Conservation (phyloP, 805 yeast species). For the Monosporozyma servazzii region DNA sequence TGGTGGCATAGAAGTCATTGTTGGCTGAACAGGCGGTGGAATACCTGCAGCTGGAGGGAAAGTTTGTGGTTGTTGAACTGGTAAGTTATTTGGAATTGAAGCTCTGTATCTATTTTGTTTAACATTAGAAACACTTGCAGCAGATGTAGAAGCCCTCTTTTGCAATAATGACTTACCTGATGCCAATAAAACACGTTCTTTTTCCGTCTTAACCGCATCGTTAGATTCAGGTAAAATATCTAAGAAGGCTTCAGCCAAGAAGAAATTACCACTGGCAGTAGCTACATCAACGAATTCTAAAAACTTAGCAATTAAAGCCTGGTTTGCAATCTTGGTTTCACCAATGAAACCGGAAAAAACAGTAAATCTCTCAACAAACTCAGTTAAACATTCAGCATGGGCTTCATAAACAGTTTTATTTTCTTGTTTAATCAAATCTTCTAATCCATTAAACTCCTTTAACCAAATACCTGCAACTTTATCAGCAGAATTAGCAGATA, state of each 20-base stretch:
- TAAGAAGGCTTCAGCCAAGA: conserved; percentile 65
- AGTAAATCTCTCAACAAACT: conserved; percentile 75
- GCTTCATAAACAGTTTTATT: conserved; percentile 66
- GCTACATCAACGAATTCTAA: conserved; percentile 76
- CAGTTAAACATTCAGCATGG: conserved; percentile 69
- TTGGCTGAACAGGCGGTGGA: not conserved
- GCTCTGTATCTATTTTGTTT: conserved; percentile 3
- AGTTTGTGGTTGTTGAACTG: not conserved
- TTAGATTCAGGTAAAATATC: conserved; percentile 62
- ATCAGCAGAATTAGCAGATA: conserved; percentile 74
- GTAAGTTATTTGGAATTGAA: not conserved
- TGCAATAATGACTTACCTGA: conserved; percentile 30
- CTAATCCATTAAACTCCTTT: conserved; percentile 50
- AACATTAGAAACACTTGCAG: not conserved
- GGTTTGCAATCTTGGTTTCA: conserved; percentile 20
- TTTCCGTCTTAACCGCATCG: conserved; percentile 63
- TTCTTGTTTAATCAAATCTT: conserved; percentile 32
- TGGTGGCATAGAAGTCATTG: conserved; percentile 1
- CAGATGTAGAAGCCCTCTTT: conserved; percentile 1
- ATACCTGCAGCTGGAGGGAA: conserved; percentile 1
- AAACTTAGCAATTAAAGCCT: conserved; percentile 40
- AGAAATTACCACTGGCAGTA: conserved; percentile 76
- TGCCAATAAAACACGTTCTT: conserved; percentile 70
- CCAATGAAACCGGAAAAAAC: conserved; percentile 36
- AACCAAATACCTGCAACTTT: conserved; percentile 79